A percentile compares a stretch with the other conserved stretches of the same genome.
Conservation (phyloP, 169 alveolate genomes). For the Eimeria sp. region DNA sequence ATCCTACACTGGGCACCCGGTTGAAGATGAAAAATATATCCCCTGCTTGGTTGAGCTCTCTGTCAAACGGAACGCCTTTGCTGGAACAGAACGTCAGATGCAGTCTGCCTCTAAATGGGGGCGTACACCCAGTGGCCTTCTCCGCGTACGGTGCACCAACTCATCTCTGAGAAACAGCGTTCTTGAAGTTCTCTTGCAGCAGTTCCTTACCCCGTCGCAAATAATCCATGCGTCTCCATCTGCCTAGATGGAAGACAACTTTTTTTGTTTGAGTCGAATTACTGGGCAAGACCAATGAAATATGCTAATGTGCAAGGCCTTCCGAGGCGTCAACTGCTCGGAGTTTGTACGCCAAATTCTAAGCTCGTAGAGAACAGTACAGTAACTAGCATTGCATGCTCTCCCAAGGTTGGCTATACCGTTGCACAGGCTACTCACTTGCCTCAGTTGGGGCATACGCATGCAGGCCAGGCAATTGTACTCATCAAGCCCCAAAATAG, state of each 20-base stretch:
- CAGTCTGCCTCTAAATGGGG: conserved; percentile 24
- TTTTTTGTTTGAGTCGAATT: not conserved
- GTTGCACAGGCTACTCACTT: not conserved
- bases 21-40: not conserved
- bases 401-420: not conserved
- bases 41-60: conserved; percentile 44
- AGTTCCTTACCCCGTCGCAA: conserved; percentile 29
- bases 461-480: not conserved
- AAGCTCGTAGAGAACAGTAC: not conserved
- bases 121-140: conserved; percentile 51
- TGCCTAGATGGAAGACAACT: not conserved
- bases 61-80: conserved; percentile 39
- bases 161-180: conserved; percentile 31
- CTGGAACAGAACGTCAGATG: conserved; percentile 29
- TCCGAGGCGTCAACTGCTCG: not conserved
- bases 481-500: not conserved
- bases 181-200: conserved; percentile 62
- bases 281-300: not conserved
- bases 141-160: conserved; percentile 46
- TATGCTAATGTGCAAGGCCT: not conserved
- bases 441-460: not conserved
- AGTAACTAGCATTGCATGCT: not conserved
- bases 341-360: not conserved
- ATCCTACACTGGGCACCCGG: not conserved
- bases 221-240: conserved; percentile 10